Base-by-base conservation (phyloP, 495 filamentous ascomycete genomes). In the Melanomma pulvis-pyrius region DNA sequence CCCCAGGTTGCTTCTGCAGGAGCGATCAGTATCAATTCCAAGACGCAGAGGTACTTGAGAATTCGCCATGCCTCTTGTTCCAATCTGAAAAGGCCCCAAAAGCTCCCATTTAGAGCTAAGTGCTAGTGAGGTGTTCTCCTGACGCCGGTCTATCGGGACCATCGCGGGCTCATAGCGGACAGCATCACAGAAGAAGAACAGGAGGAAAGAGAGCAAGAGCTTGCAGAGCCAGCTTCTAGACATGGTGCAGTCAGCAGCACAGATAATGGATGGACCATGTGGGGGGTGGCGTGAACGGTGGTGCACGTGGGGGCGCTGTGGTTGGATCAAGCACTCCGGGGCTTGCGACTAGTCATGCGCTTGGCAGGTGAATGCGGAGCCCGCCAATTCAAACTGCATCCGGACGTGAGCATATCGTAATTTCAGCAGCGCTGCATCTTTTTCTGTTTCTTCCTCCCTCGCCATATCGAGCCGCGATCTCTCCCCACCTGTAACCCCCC, bases 41-140 rank as follows among this genome's bases (percentile, higher is more conserved):
- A 12, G 47, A 34, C 22, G 24, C 15, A 8, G 34, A 25, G 26
- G 47, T 24, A 21, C 8, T 59, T 47, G 34, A 54, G 36, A 21
- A 56, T 36, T 62, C 2, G n/a, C 7, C 77, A 64, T 79, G 81
- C 85, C 84, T 81, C 85, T 73, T 46, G 84, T 87, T 34, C 86
- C 85, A 44, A 82, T 82, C 71, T 83, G 82, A 69, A 87, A 87
- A 6, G 86, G 86, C 6, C 85, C 86, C 13, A 87, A 76, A 11
- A 86, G 61, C 48, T 86, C 69, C 83, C 84, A 86, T 39, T 59
- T 67, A 17, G 63, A 68, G 22, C 81, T 80, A 59, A 82, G 76
- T 51, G 68, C 41, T 32, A 81, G 28, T 5, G 71, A 25, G 12
- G 34, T 41, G 46, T 36, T 59, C 39, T 28, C 65, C 47, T 71